phyloP scores from a whole-genome alignment of 106 monocot species.

The Allium fistulosum region DNA sequence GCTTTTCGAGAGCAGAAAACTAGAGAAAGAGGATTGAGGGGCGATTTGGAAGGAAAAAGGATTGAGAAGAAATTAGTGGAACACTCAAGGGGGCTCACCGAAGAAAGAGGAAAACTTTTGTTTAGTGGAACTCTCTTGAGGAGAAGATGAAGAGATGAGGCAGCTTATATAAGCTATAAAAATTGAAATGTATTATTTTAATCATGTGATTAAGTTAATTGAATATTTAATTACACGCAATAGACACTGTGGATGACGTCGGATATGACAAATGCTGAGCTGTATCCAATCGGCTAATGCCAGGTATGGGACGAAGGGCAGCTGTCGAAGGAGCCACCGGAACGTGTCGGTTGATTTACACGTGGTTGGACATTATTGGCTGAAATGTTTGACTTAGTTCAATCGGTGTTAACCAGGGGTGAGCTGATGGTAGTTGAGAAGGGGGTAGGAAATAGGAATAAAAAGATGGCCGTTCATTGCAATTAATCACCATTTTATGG shows the following conservation, averaged over 20 bases:
- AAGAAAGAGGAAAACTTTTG: conserved; percentile 3
- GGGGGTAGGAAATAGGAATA: too few species aligned
- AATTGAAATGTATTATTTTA: background rate
- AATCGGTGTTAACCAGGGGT: too few species aligned
- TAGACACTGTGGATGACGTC: background rate
- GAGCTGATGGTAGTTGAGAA: too few species aligned
- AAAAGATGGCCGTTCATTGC: too few species aligned
- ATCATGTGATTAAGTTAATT: conserved; percentile 1
- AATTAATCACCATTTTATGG: too few species aligned
- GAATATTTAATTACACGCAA: conserved; percentile 6
- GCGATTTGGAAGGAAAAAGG: background rate
- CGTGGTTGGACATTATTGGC: background rate
- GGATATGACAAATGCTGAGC: background rate
- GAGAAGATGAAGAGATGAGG: background rate
- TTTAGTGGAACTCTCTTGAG: conserved; percentile 17
- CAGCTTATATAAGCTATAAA: conserved; percentile 13
- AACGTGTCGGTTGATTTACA: background rate
- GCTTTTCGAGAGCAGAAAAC: conserved; percentile 9
- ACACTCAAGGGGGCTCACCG: conserved; percentile 19
- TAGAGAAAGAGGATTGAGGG: background rate
- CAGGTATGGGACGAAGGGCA: background rate
- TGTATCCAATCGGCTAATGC: background rate
- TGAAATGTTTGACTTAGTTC: conserved; percentile 1
- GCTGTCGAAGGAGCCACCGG: background rate
- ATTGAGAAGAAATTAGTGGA: background rate